A percentile compares a stretch with the other conserved stretches of the same genome.
phyloP scores from a whole-genome alignment of 768 basidiomycete genomes.

The Brasilioporus rufonigricans region DNA sequence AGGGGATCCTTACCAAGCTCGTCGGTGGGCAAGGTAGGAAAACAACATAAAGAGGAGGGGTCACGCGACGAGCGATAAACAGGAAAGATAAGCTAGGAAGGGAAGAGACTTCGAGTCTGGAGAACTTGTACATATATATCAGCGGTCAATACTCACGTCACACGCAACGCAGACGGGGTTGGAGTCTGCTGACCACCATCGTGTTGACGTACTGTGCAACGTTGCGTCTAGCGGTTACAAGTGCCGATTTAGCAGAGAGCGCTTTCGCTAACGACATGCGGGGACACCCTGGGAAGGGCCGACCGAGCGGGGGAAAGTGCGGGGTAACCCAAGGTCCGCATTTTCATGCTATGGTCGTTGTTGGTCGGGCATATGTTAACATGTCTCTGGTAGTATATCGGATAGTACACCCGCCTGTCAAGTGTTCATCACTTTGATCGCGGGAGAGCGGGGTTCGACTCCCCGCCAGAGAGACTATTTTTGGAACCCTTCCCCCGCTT shows the following conservation, averaged over 20 bases:
- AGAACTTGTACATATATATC: background rate
- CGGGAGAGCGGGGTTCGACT: conserved; percentile 46
- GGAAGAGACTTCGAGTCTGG: background rate
- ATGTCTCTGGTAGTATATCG: conserved; percentile 49
- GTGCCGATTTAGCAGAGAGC: background rate
- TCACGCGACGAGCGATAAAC: background rate
- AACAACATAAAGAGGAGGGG: conserved; percentile 25
- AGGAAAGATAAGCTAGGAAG: background rate
- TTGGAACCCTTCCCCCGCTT: too few species aligned
- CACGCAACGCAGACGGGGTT: background rate
- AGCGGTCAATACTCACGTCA: background rate
- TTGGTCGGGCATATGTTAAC: background rate
- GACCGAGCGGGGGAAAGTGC: too few species aligned
- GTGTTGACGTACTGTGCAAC: background rate
- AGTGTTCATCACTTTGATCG: conserved; percentile 13
- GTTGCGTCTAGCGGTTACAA: too few species aligned
- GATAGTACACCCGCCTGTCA: conserved; percentile 50
- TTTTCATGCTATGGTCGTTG: too few species aligned
- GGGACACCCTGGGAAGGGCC: background rate
- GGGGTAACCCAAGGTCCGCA: too few species aligned
- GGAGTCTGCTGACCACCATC: background rate
- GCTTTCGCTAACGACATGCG: background rate
- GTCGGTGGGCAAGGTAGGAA: conserved; percentile 37
- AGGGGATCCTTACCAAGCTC: conserved; percentile 31
- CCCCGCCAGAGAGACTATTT: conserved; percentile 43